A percentile compares a stretch with the other conserved stretches of the same genome.
phyloP scores from a whole-genome alignment of 2,329 filamentous ascomycete genomes.

The Graphilbum fragrans region DNA sequence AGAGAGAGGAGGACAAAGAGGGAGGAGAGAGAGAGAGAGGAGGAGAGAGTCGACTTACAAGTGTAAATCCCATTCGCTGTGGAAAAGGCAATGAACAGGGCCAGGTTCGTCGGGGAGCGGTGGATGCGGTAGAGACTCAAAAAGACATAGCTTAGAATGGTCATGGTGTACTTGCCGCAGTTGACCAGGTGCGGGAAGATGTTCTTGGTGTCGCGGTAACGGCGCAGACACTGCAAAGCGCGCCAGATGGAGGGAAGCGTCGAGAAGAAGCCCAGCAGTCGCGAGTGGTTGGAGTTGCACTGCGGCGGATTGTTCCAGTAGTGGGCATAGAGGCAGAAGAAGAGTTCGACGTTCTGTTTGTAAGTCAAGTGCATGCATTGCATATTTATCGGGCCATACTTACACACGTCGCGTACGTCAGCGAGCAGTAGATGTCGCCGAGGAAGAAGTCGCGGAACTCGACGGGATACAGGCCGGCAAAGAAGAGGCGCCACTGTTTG shows the following conservation, averaged over 20 bases:
- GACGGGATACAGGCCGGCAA: constrained; percentile 81
- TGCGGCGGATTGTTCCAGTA: constrained; percentile 59
- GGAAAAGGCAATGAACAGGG: constrained; percentile 69
- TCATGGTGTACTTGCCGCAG: constrained; percentile 79
- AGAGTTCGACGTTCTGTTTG: constrained; percentile 69
- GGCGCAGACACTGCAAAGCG: constrained; percentile 77
- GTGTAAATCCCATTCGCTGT: constrained; percentile 74
- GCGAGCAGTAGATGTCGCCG: constrained; percentile 93
- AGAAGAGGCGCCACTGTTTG: constrained; percentile 64
- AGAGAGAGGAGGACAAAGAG: background rate
- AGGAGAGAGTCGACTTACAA: constrained; percentile 35
- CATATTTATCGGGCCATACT: too few relatives aligned
- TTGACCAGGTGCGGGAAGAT: constrained; percentile 89
- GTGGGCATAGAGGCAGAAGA: constrained; percentile 86
- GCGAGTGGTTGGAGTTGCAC: constrained; percentile 80
- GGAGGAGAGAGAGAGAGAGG: background rate
- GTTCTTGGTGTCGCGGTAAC: constrained; percentile 77
- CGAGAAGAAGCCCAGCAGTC: constrained; percentile 74
- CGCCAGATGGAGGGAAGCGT: constrained; percentile 82
- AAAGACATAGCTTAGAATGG: constrained; percentile 65
- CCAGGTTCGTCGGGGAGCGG: constrained; percentile 41
- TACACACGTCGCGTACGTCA: constrained; percentile 81
- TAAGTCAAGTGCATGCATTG: too few relatives aligned
- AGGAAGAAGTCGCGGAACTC: constrained; percentile 97
- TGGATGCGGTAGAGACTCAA: constrained; percentile 76